A percentile compares a stretch with the other conserved stretches of the same genome.
Evolutionary conservation across 1,284 basidiomycete genomes (phyloP).

Genomic region (Microbotryum scabiosae): DNA sequence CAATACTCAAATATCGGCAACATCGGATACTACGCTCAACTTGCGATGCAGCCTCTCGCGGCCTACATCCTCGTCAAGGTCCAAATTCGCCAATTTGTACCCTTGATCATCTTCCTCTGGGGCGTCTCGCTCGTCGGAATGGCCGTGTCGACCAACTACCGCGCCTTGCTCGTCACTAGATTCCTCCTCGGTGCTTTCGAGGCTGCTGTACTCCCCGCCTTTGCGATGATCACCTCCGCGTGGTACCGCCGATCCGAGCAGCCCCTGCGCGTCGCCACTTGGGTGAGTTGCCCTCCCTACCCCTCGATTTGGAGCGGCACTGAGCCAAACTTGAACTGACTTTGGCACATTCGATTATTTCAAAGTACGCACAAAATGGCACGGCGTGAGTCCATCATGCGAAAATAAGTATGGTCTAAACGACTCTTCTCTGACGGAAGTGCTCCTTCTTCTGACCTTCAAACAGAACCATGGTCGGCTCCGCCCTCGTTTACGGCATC

Average conservation of each 20-base stretch:
- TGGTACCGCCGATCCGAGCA: slow-evolving; percentile 30
- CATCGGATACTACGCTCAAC: slow-evolving; percentile 26
- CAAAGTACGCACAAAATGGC: no score
- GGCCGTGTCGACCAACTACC: slow-evolving; percentile 21
- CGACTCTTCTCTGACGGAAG: not conserved
- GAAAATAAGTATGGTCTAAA: no score
- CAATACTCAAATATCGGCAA: slow-evolving; percentile 12
- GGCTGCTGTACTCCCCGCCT: slow-evolving; percentile 22
- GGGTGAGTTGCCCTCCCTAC: slow-evolving; percentile 11
- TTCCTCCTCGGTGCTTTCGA: slow-evolving; percentile 30
- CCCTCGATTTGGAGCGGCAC: no score
- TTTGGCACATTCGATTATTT: no score
- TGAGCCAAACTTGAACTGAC: not conserved
- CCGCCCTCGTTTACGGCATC: slow-evolving; percentile 17
- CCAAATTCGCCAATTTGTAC: slow-evolving; percentile 13
- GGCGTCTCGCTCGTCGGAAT: slow-evolving; percentile 18
- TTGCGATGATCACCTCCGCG: slow-evolving; percentile 20
- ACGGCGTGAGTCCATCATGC: no score
- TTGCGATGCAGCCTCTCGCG: slow-evolving; percentile 26
- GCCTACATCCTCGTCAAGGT: slow-evolving; percentile 28
- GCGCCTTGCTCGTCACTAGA: slow-evolving; percentile 17
- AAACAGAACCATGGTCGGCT: slow-evolving; percentile 26
- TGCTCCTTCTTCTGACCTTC: not conserved
- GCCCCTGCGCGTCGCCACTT: slow-evolving; percentile 25
- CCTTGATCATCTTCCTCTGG: slow-evolving; percentile 21